phyloP scores from a whole-genome alignment of 2,329 filamentous ascomycete genomes.

The Immersiporthe knoxdaviesiana region DNA sequence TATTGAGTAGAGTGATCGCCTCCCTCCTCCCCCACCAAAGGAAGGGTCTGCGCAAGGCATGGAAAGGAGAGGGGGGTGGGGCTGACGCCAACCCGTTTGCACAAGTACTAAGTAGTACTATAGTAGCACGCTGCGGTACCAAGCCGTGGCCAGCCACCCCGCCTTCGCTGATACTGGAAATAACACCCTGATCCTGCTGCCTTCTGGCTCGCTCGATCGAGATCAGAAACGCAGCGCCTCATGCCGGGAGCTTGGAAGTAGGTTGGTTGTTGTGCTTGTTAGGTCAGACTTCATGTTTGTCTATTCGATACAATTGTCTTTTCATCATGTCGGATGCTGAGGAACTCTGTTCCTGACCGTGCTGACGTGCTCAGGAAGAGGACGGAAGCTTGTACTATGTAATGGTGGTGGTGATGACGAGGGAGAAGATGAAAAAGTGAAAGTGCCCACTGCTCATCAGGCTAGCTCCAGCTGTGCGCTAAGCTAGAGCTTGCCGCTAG shows the following conservation, averaged over 20 bases:
- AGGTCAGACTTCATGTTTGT: neutral
- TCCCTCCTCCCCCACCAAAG: neutral
- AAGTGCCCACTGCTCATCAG: neutral
- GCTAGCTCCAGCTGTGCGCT: neutral
- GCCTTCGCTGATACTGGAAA: neutral
- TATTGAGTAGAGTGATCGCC: neutral
- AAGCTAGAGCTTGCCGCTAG: slow-evolving; percentile 4
- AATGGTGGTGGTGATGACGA: neutral
- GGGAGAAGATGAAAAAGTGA: neutral
- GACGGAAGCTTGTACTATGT: too few species aligned
- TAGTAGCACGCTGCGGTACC: neutral
- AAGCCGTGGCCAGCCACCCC: neutral
- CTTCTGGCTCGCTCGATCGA: neutral
- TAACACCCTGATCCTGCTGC: neutral
- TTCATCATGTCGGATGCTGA: neutral
- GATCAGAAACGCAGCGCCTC: neutral
- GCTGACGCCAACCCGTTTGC: neutral
- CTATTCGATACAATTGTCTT: neutral
- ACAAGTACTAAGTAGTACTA: too few species aligned
- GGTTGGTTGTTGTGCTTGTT: neutral
- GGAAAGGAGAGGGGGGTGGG: neutral
- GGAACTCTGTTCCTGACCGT: neutral
- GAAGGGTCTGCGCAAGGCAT: neutral
- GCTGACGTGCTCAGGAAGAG: neutral
- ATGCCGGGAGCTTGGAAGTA: neutral